Evolutionary conservation across 2,329 filamentous ascomycete genomes (phyloP), one percentile per base, ranked within the genome.

Genomic region (Colletotrichum costaricense): DNA sequence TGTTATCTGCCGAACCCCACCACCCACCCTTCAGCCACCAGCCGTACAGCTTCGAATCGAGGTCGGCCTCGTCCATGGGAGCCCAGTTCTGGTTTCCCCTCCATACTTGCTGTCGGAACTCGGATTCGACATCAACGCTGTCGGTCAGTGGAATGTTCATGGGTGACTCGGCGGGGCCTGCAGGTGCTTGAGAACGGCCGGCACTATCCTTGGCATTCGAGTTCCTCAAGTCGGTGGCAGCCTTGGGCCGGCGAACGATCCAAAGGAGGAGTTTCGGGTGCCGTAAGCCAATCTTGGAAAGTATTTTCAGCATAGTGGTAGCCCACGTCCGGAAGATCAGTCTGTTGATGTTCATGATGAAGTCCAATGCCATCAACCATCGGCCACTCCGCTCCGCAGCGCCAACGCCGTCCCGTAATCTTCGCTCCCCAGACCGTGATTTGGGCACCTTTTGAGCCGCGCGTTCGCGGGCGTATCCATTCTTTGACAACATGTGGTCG

Each of bases 11-110:
- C 19, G 92, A 92, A 1, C 96, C 95, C 92, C 95, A 98, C 85
- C 94, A 94, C 8, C 94, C 95, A 24, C 94, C 95, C 67, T 88
- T 86, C 65, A 93, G 91, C 93, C 95, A 98, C 90, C 95, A 97
- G 35, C 87, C 86, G 80, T 98, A 98, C 2, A 98, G 84, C 72
- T 91, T 92, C 2, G 88, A 87, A 75, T 96, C 93, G 2, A 98
- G 85, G 52, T 90, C 89, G 33, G 89, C 88, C 77, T 97, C 93
- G 54, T 91, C 84, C 7, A 85, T 76, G 19, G 84, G 35, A 30
- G 76, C 81, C 78, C 79, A 83, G 80, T 67, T 80, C 78, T 14
- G 76, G 76, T 7, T 78, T 81, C 68, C 80, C 82, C 58, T 81
- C 70, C 82, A 82, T 35, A 93, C 84, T 62, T 91, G 87, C 67